Evolutionary conservation across 1,284 basidiomycete species (phyloP), one percentile per base, ranked within the genome.

Genomic region (Fomitopsis palustris): DNA sequence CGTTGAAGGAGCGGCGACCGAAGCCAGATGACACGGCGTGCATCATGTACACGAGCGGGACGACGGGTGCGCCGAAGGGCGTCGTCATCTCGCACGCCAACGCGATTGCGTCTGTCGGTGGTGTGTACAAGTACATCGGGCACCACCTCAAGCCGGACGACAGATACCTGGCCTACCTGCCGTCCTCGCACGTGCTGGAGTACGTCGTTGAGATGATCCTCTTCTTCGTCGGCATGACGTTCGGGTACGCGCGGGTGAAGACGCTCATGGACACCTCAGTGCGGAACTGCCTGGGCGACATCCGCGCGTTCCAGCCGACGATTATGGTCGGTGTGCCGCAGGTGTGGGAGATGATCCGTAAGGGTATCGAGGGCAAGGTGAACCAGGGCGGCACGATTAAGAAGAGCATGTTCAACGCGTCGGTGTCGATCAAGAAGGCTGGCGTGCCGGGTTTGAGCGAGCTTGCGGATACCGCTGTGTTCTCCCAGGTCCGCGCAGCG

Each of bases 1-100:
- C 70, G n/a, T 69, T 84, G 54, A 78, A 83, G 60, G 71, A 76
- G 17, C 80, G 88, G 19, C 72, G 72, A 14, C 92, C 92, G 1
- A 81, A 77, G 56, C 73, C 79, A 17, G 83, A 89, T 0, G 91
- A 89, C 60, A 75, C 89, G 4, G 92, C 90, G 23, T 93, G 94
- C 72, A 96, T 97, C 77, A 98, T 98, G 96, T 98, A 98, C 81
- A 98, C 96, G 23, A 90, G 86, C 62, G 94, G 95, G n/a, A 90
- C 87, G 58, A 96, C 95, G 0, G 96, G 96, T 27, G 78, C 91
- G 8, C 96, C 96, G 51, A 98, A 98, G 78, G 96, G 96, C 66
- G 96, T 97, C 61, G 82, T 92, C 58, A 87, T 99, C 65, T 91
- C 88, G 1, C 95, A 98, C 74, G 75, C 80, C 51, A 98, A 98